phyloP scores from a whole-genome alignment of 495 filamentous ascomycete species.

The Pseudomonodictys pantanalensis region DNA sequence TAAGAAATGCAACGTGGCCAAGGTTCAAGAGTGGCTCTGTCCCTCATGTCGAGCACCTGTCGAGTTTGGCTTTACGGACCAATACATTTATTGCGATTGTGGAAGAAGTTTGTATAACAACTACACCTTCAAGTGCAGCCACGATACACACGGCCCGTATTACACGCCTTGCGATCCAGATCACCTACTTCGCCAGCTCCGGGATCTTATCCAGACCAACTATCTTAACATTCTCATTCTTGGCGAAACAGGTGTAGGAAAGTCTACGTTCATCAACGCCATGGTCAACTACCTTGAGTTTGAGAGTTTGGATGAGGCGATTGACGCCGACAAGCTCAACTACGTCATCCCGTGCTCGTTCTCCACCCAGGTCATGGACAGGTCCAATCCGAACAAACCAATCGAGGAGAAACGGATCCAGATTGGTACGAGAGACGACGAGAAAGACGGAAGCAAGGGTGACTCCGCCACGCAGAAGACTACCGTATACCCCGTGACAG shows the following conservation, averaged over 20 bases:
- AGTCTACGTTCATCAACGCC: constrained; percentile 50
- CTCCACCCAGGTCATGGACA: constrained; percentile 37
- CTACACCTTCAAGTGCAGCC: constrained; percentile 39
- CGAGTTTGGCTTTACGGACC: constrained; percentile 40
- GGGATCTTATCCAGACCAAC: constrained; percentile 1
- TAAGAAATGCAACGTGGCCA: constrained; percentile 13
- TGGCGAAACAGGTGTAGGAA: constrained; percentile 48
- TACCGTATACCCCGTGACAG: constrained; percentile 36
- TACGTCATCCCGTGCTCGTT: constrained; percentile 46
- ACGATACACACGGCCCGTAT: background rate
- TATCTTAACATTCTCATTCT: constrained; percentile 47
- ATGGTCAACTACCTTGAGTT: constrained; percentile 47
- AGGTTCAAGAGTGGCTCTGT: constrained; percentile 40
- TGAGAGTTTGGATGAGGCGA: constrained; percentile 41
- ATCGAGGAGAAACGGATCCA: constrained; percentile 17
- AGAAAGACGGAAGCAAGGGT: constrained; percentile 40
- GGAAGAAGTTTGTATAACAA: constrained; percentile 30
- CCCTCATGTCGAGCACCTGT: constrained; percentile 31
- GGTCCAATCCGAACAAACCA: constrained; percentile 30
- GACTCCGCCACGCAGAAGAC: constrained; percentile 46
- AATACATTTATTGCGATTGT: constrained; percentile 44
- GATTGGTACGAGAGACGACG: constrained; percentile 35
- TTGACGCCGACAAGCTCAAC: constrained; percentile 27
- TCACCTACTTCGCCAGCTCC: constrained; percentile 22
- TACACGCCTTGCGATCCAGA: background rate